Base-by-base conservation (phyloP, 2,329 filamentous ascomycete species). In the Eutypa lata region DNA sequence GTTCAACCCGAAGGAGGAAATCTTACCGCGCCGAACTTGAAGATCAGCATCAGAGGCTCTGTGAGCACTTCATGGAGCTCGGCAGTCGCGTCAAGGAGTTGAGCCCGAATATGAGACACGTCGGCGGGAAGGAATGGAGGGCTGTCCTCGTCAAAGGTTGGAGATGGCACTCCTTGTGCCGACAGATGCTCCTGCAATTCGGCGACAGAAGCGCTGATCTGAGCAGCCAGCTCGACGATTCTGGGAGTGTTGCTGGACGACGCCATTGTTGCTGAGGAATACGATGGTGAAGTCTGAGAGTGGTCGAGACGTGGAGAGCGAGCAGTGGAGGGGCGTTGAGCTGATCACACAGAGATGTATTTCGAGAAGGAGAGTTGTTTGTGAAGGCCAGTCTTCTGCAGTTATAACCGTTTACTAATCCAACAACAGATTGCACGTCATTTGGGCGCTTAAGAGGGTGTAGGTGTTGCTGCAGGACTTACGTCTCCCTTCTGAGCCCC, bases 1-100 rank as follows among this genome's bases (percentile, higher is more conserved):
- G 31, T 45, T 35, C 40, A 51, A 8, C 14, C 18, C 28, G 14
- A n/a, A n/a, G n/a, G n/a, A n/a, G 49, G 49, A 24, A 21, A 38
- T 24, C 11, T 57, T 57, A 62, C 58, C 18, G n/a, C 56, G 22
- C 13, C 26, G 19, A 58, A 58, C 35, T 55, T 60, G 53, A 43
- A 61, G 14, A 35, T 44, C 26, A 60, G 47, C n/a, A 24, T 26
- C 19, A 61, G 83, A 78, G 42, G 77, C 79, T 52, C 86, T 84
- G 81, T 86, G 16, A 61, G 57, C 8, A 61, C 11, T 19, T 61
- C 59, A 43, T 60, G 53, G 2, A 61, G 43, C 19, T 61, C 59
- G 21, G 59, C 53, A 46, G 59, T 60, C 16, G 59, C 57, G 48
- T 61, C 59, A 31, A 60, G 52, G 10, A 61, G 51, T 28, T 28